phyloP scores from a whole-genome alignment of 768 basidiomycete genomes.

The Lentinula boryana region DNA sequence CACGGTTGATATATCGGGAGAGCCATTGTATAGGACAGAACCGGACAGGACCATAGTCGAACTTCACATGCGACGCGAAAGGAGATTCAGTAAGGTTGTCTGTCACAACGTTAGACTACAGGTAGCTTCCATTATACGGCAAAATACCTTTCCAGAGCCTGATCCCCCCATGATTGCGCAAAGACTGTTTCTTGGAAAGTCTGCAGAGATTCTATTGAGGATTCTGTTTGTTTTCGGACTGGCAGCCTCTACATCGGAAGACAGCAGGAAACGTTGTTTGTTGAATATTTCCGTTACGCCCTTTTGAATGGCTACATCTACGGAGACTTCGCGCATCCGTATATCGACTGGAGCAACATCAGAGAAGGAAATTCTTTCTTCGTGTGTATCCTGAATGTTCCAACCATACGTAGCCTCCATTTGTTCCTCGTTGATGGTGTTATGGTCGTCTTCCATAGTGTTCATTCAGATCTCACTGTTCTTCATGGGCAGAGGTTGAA shows the following conservation, averaged over 20 bases:
- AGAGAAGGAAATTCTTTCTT: constrained; percentile 1
- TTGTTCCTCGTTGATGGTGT: neutral
- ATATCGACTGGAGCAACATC: constrained; percentile 1
- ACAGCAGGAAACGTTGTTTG: neutral
- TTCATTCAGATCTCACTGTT: neutral
- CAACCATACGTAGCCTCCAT: neutral
- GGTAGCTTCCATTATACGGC: neutral
- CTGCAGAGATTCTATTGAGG: constrained; percentile 4
- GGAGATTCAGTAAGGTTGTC: constrained; percentile 4
- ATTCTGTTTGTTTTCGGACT: neutral
- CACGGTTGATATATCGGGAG: constrained; percentile 11
- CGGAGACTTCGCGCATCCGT: neutral
- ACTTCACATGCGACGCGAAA: constrained; percentile 14
- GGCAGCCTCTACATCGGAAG: neutral
- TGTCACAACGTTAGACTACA: neutral
- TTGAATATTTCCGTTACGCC: neutral
- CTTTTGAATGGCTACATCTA: neutral
- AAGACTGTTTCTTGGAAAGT: constrained; percentile 6
- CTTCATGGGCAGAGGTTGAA: neutral
- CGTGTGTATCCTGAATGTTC: neutral
- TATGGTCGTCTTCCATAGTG: neutral
- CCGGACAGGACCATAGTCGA: constrained; percentile 21
- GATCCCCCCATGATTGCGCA: constrained; percentile 8
- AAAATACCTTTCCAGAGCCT: constrained; percentile 8
- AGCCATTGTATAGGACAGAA: constrained; percentile 26